A percentile compares a stretch with the other conserved stretches of the same genome.
These are phyloP conservation scores for Kodamaea plutei DNA, from an alignment of 1,139 yeast species.

Conservation along the genomic window DNA sequence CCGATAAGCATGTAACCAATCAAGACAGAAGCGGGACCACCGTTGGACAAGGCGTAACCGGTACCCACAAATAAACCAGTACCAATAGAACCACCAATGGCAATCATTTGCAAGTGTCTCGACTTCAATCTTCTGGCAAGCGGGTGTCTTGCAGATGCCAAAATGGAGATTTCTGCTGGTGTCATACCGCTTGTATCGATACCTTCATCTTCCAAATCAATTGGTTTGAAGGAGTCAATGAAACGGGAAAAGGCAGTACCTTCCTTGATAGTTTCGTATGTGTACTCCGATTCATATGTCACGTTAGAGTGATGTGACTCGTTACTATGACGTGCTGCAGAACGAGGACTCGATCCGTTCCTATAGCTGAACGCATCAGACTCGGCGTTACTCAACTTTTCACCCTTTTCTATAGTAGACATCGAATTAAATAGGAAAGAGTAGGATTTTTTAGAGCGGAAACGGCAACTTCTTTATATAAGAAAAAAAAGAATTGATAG, in stretches of 20 bases:
- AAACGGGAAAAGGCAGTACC: slow-evolving; percentile 20
- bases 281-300: slow-evolving; percentile 12
- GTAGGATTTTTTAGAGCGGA: too few species aligned
- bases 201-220: slow-evolving; percentile 38
- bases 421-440: too few species aligned
- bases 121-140: slow-evolving; percentile 24
- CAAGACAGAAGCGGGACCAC: slow-evolving; percentile 56
- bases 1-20: slow-evolving; percentile 23
- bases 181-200: slow-evolving; percentile 25
- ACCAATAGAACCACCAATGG: slow-evolving; percentile 27
- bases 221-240: slow-evolving; percentile 38
- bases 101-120: slow-evolving; percentile 27
- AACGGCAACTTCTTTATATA: too few species aligned
- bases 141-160: slow-evolving; percentile 26
- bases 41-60: slow-evolving; percentile 61
- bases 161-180: slow-evolving; percentile 33
- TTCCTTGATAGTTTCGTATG: slow-evolving; percentile 14
- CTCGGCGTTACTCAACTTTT: slow-evolving; percentile 7
- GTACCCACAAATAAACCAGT: slow-evolving; percentile 61
- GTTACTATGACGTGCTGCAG: slow-evolving; percentile 7
- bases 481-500: too few species aligned
- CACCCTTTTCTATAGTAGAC: slow-evolving; percentile 1
- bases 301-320: background rate
- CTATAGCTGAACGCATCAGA: slow-evolving; percentile 14
- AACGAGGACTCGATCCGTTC: too few species aligned